Percentiles rank a stretch among this genome's conserved stretches.
These are phyloP conservation scores for Kwoniella pini DNA, from an alignment of 768 basidiomycete species.

Conservation along the genomic window DNA sequence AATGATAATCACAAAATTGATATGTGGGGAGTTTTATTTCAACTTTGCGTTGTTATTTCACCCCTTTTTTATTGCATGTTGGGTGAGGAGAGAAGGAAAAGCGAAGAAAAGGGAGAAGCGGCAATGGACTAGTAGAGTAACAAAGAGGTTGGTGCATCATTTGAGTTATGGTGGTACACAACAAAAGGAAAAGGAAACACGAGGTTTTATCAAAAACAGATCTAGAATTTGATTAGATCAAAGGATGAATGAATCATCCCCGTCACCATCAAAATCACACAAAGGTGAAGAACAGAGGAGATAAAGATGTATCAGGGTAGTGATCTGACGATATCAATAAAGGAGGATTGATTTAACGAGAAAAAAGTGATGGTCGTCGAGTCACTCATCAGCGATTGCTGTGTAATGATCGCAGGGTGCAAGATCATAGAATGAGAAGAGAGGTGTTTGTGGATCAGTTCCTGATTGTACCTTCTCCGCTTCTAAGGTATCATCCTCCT, in stretches of 20 bases:
- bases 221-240: not conserved
- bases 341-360: not conserved
- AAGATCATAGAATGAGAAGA: not conserved
- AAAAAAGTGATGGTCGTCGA: not conserved
- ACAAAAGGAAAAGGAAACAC: not conserved
- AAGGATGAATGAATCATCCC: not conserved
- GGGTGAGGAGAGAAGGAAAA: not conserved
- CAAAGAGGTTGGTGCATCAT: constrained; percentile 3
- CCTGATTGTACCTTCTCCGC: not conserved
- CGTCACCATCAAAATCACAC: no score
- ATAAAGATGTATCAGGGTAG: not conserved
- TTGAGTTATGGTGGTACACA: not conserved
- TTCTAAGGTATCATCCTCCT: not conserved
- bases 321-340: not conserved
- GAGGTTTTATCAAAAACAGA: not conserved
- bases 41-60: no score
- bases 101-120: constrained; percentile 19
- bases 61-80: no score
- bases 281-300: not conserved
- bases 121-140: not conserved
- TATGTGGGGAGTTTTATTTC: not conserved
- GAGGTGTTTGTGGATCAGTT: not conserved
- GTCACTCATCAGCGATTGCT: no score
- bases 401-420: not conserved
- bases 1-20: no score